Conservation (phyloP, 2,329 filamentous ascomycete genomes). For the Aschersonia sp. region DNA sequence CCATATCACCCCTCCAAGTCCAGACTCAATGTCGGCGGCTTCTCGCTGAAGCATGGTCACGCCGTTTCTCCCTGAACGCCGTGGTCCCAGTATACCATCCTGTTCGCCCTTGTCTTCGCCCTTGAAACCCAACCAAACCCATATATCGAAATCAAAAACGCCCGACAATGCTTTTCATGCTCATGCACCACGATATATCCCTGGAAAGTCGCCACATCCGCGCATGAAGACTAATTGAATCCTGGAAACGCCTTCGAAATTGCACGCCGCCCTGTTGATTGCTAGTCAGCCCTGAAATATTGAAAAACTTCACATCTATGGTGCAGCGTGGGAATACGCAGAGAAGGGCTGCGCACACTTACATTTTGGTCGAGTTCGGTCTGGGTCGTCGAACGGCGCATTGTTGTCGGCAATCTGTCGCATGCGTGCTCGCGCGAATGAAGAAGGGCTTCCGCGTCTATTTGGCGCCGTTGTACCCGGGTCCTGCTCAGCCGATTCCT, state of each 20-base stretch:
- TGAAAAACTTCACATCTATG: too few species aligned
- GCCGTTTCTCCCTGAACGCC: background rate
- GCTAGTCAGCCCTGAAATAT: too few species aligned
- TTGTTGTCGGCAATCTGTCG: constrained; percentile 26
- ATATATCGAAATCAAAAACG: background rate
- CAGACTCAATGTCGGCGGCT: background rate
- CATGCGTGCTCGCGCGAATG: constrained; percentile 28
- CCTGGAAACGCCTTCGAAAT: constrained; percentile 6
- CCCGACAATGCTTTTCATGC: background rate
- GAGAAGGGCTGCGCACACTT: constrained; percentile 7
- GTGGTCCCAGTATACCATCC: background rate
- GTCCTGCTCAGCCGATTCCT: constrained; percentile 14
- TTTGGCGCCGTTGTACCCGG: constrained; percentile 11
- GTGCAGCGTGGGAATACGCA: too few species aligned
- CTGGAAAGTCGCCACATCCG: background rate
- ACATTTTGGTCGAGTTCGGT: constrained; percentile 24
- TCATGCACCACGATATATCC: background rate
- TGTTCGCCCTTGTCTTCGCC: background rate
- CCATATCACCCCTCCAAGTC: background rate
- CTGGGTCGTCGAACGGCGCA: constrained; percentile 27
- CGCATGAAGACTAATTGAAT: background rate
- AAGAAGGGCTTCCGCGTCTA: constrained; percentile 26
- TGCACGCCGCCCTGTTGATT: constrained; percentile 3
- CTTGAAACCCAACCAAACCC: background rate
- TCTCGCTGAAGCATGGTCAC: background rate